These are phyloP conservation scores for Nemania diffusa DNA, from an alignment of 2,329 filamentous ascomycete species.

Conservation along the genomic window DNA sequence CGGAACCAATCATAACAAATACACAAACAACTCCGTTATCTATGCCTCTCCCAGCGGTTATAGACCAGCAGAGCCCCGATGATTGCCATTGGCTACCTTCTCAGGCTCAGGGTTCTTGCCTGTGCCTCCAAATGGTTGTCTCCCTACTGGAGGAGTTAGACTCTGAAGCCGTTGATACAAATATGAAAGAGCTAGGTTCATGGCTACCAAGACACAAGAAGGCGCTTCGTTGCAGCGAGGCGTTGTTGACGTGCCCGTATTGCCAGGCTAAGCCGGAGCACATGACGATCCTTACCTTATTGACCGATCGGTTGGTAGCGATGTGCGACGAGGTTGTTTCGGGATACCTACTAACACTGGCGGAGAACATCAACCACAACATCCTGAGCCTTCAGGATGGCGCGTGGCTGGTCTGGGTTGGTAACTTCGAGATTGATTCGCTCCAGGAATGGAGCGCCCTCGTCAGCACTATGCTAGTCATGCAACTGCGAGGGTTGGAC, in stretches of 20 bases:
- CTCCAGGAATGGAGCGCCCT: conserved; percentile 22
- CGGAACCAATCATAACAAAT: conserved; percentile 11
- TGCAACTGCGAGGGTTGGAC: conserved; percentile 21
- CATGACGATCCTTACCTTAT: conserved; percentile 25
- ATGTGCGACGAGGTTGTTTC: conserved; percentile 26
- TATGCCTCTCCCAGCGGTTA: background rate
- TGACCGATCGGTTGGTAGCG: conserved; percentile 21
- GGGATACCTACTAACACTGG: conserved; percentile 12
- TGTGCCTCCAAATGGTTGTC: conserved; percentile 24
- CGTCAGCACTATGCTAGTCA: conserved; percentile 19
- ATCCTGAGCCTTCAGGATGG: conserved; percentile 1
- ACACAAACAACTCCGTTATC: conserved; percentile 10
- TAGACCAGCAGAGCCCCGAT: background rate
- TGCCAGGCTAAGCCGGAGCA: conserved; percentile 27
- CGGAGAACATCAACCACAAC: background rate
- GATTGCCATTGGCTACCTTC: conserved; percentile 2
- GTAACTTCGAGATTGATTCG: conserved; percentile 27
- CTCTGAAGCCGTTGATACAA: background rate
- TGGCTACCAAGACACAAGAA: conserved; percentile 29
- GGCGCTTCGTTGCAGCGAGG: conserved; percentile 29
- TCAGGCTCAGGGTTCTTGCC: conserved; percentile 16
- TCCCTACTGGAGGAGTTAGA: conserved; percentile 28
- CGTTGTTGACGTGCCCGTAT: conserved; percentile 20
- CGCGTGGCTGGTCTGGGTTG: conserved; percentile 21
- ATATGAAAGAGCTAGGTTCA: conserved; percentile 17